Evolutionary conservation across 2,329 filamentous ascomycete species (phyloP), one percentile per base, ranked within the genome.

Genomic region (Aspergillus udagawae): DNA sequence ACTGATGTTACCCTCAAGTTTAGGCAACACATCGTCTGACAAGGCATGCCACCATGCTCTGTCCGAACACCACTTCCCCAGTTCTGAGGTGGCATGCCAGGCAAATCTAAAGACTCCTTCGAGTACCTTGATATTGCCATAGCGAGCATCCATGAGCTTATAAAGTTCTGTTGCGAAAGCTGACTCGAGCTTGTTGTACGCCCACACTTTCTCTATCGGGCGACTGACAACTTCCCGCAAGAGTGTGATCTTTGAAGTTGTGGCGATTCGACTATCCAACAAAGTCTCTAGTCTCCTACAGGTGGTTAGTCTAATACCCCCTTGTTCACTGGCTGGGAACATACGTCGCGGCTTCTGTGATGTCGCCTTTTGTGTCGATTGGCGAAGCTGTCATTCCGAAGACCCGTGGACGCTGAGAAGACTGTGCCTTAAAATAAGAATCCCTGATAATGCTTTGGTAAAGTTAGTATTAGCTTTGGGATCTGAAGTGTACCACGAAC

Each of bases 301-400:
- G 3, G 42, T 12, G 38, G n/a, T 64, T 14, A 66, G 62, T 49
- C 21, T 42, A 20, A 7, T 45, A 17, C 52, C 45, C 3, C 57
- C 20, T 21, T 38, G 17, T 14, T 23, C 49, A 17, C 28, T 21
- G 7, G 12, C 7, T 8, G 9, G 35, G 49, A 29, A 60, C 70
- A 60, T 73, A 80, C 58, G 78, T 77, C 0, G 90, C 89, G 41
- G 90, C 90, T 58, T 84, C 79, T 17, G 80, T 79, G 28, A 96
- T 82, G 62, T 96, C 86, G 0, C 83, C 83, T 67, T 90, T 89
- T 0, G 90, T 86, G 75, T 97, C 92, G 2, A 97, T 88, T 0
- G 94, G 94, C 0, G 94, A 97, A 7, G 94, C 94, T 1, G 94
- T 99, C 93, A 97, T 97, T 27, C 93, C 93, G 63, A 99, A 89